phyloP scores from a whole-genome alignment of 148 eudicot species.

The Heliamphora exappendiculata region DNA sequence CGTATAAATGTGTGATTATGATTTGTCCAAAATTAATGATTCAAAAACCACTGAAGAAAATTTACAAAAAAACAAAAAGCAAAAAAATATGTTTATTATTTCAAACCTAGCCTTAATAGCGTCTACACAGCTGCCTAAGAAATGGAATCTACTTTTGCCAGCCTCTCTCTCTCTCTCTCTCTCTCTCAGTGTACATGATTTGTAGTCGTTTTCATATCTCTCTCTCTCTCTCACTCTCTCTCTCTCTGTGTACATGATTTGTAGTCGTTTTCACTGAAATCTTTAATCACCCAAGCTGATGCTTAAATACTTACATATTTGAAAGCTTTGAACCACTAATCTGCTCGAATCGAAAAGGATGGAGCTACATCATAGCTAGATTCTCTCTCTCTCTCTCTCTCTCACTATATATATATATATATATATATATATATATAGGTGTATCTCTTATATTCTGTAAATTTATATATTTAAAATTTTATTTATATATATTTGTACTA shows the following conservation, averaged over 20 bases:
- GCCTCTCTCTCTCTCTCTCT: conserved; percentile 1
- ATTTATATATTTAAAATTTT: too few species aligned
- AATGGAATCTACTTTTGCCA: conserved; percentile 19
- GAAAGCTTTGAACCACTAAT: conserved; percentile 23
- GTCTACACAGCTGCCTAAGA: conserved; percentile 10
- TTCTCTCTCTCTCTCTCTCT: too few species aligned
- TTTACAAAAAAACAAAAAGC: too few species aligned
- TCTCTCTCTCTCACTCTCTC: conserved; percentile 1
- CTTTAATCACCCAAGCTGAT: background rate
- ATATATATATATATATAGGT: too few species aligned
- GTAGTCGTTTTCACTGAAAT: conserved; percentile 6
- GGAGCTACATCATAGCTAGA: conserved; percentile 6
- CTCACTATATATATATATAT: too few species aligned
- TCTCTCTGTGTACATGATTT: background rate
- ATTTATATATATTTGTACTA: too few species aligned
- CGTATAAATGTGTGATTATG: too few species aligned
- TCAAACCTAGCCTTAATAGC: conserved; percentile 7
- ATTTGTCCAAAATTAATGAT: too few species aligned
- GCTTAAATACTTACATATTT: conserved; percentile 6
- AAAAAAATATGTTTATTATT: too few species aligned
- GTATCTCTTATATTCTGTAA: too few species aligned
- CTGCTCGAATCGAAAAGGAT: conserved; percentile 26
- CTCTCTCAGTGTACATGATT: background rate
- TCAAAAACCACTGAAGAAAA: too few species aligned
- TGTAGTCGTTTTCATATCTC: too few species aligned